Evolutionary conservation across 129 eudicot genomes (phyloP).

Genomic region (Helichrysum umbraculigerum): DNA sequence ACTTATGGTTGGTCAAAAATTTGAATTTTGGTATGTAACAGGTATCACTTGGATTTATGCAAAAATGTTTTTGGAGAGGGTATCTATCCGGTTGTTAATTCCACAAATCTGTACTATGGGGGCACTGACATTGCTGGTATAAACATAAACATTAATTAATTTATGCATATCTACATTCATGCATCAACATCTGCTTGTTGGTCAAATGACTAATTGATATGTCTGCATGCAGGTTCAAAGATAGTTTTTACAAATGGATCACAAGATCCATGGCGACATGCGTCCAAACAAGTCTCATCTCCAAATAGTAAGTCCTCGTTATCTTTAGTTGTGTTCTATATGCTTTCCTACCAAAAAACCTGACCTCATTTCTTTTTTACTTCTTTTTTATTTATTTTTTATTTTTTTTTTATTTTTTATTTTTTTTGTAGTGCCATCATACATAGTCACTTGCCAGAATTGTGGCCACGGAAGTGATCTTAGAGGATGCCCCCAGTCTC

Average conservation of each 20-base stretch:
- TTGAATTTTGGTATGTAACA: conserved; percentile 40
- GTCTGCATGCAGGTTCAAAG: conserved; percentile 62
- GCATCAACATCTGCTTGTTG: neutral
- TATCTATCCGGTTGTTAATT: conserved; percentile 76
- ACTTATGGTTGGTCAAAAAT: neutral
- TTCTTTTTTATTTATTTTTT: neutral
- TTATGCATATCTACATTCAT: neutral
- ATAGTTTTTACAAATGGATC: conserved; percentile 95
- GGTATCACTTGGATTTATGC: conserved; percentile 97
- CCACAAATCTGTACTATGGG: conserved; percentile 88
- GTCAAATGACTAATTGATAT: neutral
- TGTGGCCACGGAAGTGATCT: conserved; percentile 95
- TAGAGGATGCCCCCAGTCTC: conserved; percentile 97
- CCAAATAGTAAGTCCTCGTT: conserved; percentile 56
- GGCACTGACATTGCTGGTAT: conserved; percentile 93
- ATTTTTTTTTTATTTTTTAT: neutral
- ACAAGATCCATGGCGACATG: conserved; percentile 99
- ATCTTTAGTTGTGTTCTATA: neutral
- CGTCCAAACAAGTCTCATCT: conserved; percentile 90
- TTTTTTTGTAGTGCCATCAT: conserved; percentile 86
- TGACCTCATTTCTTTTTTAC: neutral
- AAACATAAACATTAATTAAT: neutral
- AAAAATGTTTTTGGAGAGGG: conserved; percentile 89
- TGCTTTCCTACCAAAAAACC: conserved; percentile 12
- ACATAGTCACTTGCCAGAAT: conserved; percentile 69